Conservation (phyloP, 495 filamentous ascomycete species). For the Ramalina intermedia region DNA sequence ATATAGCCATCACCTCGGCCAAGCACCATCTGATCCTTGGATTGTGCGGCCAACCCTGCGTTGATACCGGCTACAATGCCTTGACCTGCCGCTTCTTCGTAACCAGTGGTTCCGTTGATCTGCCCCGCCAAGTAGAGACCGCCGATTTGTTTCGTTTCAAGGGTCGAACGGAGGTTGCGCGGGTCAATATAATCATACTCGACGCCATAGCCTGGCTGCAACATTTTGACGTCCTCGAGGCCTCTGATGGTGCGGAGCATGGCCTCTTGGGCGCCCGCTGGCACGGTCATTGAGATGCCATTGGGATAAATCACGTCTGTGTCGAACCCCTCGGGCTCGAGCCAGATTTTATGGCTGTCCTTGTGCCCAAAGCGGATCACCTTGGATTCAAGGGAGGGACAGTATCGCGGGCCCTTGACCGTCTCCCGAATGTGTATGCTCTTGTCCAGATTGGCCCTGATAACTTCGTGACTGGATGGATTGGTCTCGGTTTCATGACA, state of each 20-base stretch:
- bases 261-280: conserved; percentile 66
- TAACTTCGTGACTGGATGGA: conserved; percentile 63
- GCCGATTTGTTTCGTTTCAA: conserved; percentile 84
- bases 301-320: conserved; percentile 91
- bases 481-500: conserved; percentile 84
- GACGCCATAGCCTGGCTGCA: conserved; percentile 92
- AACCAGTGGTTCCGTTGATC: conserved; percentile 96
- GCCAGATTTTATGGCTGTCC: conserved; percentile 77
- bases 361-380: conserved; percentile 74
- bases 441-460: conserved; percentile 76
- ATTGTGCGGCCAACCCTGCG: conserved; percentile 64
- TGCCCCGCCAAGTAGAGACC: conserved; percentile 91
- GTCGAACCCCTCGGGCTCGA: conserved; percentile 91
- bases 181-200: conserved; percentile 99
- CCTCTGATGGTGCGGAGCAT: conserved; percentile 74
- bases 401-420: conserved; percentile 87
- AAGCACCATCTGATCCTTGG: conserved; percentile 47
- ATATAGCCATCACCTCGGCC: conserved; percentile 87
- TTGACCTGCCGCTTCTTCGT: conserved; percentile 93
- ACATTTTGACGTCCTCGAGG: conserved; percentile 82
- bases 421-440: conserved; percentile 93
- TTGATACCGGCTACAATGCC: conserved; percentile 89
- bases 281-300: conserved; percentile 92
- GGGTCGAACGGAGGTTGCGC: conserved; percentile 64
- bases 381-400: conserved; percentile 90